Base-by-base conservation (phyloP, 2,329 filamentous ascomycete species). In the Calonectria leucothoes region DNA sequence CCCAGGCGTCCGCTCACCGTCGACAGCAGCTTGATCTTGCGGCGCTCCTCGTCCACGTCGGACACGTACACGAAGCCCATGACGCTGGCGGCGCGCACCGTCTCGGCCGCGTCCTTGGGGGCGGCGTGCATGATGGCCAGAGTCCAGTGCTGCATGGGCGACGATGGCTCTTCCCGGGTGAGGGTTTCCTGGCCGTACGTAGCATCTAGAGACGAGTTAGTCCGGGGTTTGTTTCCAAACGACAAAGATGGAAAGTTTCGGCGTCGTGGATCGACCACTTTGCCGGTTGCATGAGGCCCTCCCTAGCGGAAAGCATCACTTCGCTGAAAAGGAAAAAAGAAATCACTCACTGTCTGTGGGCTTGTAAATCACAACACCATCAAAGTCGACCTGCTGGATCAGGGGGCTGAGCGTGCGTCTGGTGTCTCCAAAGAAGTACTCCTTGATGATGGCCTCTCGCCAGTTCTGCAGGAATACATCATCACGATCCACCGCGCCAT, bases 41-140 rank as follows among this genome's bases (percentile, higher is more conserved):
- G 92, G 83, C 94, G 94, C 78, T 94, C 93, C 81, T 95, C 94
- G 81, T 99, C 96, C 5, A 98, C 95, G 74, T 98, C 95, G 0
- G 95, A 93, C 20, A 98, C 94, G 81, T 98, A 98, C 35, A 98
- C 90, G 81, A 98, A 99, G 0, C 97, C 97, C 90, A 97, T 94
- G 35, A 98, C 93, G 70, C 93, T 94, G 10, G 95, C 92, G 78
- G 96, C 93, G 15, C 95, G 91, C 55, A 98, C 92, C 1, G 91
- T 90, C 61, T 94, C 92, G 8, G 93, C 90, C 0, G 90, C 86
- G 74, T 97, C 95, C 59, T 90, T 92, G 0, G 91, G 85, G 2
- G 91, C 89, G 57, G 94, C 95, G 81, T 95, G 92, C 84, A 97
- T 95, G 67, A 99, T 93, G 0, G 96, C 95, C 11, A 98, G 87